Conservation (phyloP, 257 asterid species). For the Solanum pennellii region DNA sequence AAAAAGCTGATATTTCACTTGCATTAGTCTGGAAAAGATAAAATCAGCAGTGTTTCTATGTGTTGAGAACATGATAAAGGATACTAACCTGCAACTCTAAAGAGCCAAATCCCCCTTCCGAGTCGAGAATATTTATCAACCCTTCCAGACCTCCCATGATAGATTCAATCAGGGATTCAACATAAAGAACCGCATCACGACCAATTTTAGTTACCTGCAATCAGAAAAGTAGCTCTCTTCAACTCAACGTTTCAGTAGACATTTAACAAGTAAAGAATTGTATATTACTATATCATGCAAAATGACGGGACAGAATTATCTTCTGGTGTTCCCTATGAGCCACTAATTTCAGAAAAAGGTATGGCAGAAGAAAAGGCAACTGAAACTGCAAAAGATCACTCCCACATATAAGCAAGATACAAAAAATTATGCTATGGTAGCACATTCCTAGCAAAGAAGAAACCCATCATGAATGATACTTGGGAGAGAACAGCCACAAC, state of each 20-base stretch:
- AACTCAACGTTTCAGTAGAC: not conserved
- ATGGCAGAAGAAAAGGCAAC: not conserved
- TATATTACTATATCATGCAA: not conserved
- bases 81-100: constrained; percentile 85
- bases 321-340: not conserved
- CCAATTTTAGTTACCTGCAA: constrained; percentile 88
- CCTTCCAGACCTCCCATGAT: constrained; percentile 99
- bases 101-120: constrained; percentile 99
- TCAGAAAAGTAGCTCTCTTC: constrained; percentile 1
- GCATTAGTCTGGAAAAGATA: constrained; percentile 15
- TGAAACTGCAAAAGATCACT: not conserved
- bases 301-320: not conserved
- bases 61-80: constrained; percentile 18
- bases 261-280: not conserved
- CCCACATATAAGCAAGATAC: not conserved
- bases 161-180: constrained; percentile 94
- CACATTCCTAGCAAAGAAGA: not conserved
- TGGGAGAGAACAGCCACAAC: not conserved
- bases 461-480: not conserved
- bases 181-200: constrained; percentile 91
- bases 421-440: not conserved
- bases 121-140: constrained; percentile 89
- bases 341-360: not conserved
- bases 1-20: constrained; percentile 61
- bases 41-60: constrained; percentile 3